Conservation (phyloP, 441 rosid genomes). For the Erodium moschatum region DNA sequence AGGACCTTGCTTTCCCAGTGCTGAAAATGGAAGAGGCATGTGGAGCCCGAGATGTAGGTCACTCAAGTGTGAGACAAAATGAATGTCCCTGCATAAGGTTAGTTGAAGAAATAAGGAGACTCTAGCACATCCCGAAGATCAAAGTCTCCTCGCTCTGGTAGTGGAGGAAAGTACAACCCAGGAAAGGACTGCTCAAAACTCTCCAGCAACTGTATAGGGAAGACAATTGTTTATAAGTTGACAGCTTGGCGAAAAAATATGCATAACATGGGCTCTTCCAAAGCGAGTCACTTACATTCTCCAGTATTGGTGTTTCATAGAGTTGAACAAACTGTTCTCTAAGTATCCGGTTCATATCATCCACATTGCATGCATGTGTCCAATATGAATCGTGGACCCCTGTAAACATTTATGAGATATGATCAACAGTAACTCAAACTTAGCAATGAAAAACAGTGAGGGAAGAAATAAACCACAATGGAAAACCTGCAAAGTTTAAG, state of each 20-base stretch:
- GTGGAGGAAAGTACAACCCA: conserved; percentile 61
- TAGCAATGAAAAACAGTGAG: conserved; percentile 9
- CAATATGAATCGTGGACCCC: conserved; percentile 99
- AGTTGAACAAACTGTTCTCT: conserved; percentile 93
- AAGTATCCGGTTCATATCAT: conserved; percentile 68
- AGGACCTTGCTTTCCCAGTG: neutral
- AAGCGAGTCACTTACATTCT: conserved; percentile 53
- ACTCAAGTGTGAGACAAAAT: neutral
- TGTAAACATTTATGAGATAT: conserved; percentile 29
- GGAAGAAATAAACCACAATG: neutral
- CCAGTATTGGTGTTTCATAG: conserved; percentile 70
- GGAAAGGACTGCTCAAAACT: conserved; percentile 74
- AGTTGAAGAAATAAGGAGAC: conserved; percentile 92
- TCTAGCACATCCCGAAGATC: conserved; percentile 69
- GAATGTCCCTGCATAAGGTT: conserved; percentile 7
- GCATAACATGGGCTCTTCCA: no score
- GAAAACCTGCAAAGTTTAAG: conserved; percentile 85
- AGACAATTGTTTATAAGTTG: conserved; percentile 14
- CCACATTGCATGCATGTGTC: conserved; percentile 93
- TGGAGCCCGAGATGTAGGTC: neutral
- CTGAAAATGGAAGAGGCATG: neutral
- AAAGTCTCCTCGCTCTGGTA: conserved; percentile 87
- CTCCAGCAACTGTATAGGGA: conserved; percentile 65
- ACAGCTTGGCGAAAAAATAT: conserved; percentile 4
- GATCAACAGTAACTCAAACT: conserved; percentile 18